Conservation (phyloP, 2,329 filamentous ascomycete genomes). For the Fusarium chaquense region DNA sequence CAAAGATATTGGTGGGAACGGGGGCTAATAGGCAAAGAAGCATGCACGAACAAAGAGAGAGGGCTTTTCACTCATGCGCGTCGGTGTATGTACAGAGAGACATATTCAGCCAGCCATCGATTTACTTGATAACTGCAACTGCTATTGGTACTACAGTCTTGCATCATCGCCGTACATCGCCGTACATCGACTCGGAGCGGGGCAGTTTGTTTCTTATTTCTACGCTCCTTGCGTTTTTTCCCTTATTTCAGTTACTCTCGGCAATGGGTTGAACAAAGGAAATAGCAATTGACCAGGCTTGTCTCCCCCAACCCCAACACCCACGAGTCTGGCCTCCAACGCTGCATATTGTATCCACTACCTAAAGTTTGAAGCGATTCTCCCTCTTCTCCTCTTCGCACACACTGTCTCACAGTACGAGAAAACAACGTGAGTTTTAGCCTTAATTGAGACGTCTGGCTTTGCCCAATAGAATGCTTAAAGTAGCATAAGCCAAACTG, state of each 20-base stretch:
- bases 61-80: background rate
- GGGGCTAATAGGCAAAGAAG: background rate
- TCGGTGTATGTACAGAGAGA: background rate
- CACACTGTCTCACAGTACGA: conserved; percentile 35
- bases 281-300: conserved; percentile 17
- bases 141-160: conserved; percentile 22
- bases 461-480: conserved; percentile 30
- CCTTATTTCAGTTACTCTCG: background rate
- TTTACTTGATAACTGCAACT: background rate
- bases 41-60: background rate
- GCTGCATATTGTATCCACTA: conserved; percentile 27
- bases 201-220: conserved; percentile 25
- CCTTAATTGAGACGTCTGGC: conserved; percentile 22
- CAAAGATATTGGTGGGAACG: conserved; percentile 1
- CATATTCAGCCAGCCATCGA: conserved; percentile 29
- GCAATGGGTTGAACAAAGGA: conserved; percentile 13
- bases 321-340: conserved; percentile 26
- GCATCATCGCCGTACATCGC: conserved; percentile 31
- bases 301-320: conserved; percentile 12
- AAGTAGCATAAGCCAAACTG: conserved; percentile 12
- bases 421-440: conserved; percentile 28
- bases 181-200: conserved; percentile 24
- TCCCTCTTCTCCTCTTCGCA: background rate
- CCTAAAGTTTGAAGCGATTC: conserved; percentile 25
- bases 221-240: conserved; percentile 25